Percentiles rank a stretch among this genome's conserved stretches.
phyloP scores from a whole-genome alignment of 1,139 yeast species.

The Saccharomyces pastorianus region DNA sequence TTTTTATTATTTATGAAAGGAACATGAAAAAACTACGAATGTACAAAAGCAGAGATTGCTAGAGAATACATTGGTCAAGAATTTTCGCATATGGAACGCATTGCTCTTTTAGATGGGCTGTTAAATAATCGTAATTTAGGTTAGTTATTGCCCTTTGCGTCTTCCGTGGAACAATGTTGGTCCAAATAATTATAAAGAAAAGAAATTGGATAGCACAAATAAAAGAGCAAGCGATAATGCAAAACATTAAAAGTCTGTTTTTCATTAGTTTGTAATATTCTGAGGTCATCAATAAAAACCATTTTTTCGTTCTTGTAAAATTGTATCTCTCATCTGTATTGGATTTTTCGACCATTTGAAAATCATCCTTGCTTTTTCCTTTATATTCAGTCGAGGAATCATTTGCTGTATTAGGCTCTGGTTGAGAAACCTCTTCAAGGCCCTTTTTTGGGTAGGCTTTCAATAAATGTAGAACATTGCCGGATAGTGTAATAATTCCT shows the following conservation, averaged over 20 bases:
- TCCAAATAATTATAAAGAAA: neutral
- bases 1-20: neutral
- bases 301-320: neutral
- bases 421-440: neutral
- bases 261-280: neutral
- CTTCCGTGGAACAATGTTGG: neutral
- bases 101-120: neutral
- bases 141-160: neutral
- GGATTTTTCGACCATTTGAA: neutral
- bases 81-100: neutral
- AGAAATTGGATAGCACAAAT: neutral
- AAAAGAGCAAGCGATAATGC: neutral
- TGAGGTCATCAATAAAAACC: neutral
- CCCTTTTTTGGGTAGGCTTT: neutral
- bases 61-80: neutral
- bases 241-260: neutral
- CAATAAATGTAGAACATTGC: neutral
- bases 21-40: neutral
- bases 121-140: neutral
- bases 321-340: neutral
- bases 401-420: neutral
- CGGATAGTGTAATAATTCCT: neutral
- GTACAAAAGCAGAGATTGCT: neutral
- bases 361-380: neutral
- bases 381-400: neutral